Evolutionary conservation across 208 protist genomes (phyloP), one percentile per base, ranked within the genome.

Genomic region (Trypanosoma vivax): DNA sequence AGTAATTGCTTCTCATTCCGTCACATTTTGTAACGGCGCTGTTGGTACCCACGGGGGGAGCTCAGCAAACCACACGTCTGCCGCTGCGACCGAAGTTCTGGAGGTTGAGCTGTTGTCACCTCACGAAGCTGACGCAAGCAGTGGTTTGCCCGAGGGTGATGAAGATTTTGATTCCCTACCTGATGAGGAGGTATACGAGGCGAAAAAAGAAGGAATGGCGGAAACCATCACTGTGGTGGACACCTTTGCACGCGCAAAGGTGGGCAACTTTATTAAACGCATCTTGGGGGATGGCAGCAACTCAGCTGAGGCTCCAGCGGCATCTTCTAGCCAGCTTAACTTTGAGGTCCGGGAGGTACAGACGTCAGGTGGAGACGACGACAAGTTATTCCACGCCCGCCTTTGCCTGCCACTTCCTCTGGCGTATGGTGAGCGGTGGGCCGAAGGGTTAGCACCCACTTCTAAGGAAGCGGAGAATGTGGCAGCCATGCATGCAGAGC

Each of bases 401-500:
- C 56, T 79, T 48, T 70, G 60, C 2, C 57, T 94, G 4, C 79
- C 80, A 14, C 71, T 94, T n/a, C 87, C 87, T 5, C 14, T 25
- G 0, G 64, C 50, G 61, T 91, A 83, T 49, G 87, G 83, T 2
- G 70, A 73, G 51, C 77, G 82, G 28, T 83, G 69, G 53, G 87
- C 66, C 9, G 83, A 91, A 39, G 87, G 87, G n/a, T 77, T 84
- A 35, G 87, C 82, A 4, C 52, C 66, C 0, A 88, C 70, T 0
- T 61, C 39, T 21, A 86, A 81, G 53, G 80, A 89, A 39, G 82
- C 87, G 5, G 83, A 94, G 71, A 49, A 60, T 11, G 79, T 88
- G 3, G 83, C 83, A 10, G 66, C 65, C 34, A 92, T 92, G 83
- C 88, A 94, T 47, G 88, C 88, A 19, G 82, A 87, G 70, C 88